Base-by-base conservation (phyloP, 768 basidiomycete genomes). In the Agaricus blazei region DNA sequence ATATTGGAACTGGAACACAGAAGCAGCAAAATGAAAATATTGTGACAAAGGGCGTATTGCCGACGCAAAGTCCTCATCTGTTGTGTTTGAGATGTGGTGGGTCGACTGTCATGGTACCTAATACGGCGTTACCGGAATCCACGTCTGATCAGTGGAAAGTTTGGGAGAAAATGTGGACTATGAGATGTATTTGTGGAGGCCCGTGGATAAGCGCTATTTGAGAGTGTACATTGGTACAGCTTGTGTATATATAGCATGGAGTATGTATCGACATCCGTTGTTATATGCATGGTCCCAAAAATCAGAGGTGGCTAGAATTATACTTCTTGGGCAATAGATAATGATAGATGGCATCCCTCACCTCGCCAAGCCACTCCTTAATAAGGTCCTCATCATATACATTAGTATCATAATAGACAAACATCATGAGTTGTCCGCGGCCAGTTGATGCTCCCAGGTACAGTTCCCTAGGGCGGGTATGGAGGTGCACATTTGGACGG, bases 121-220 rank as follows among this genome's bases (percentile, higher is more conserved):
- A 67, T 38, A 50, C 41, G 14, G 27, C 63, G 66, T 50, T 62
- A 45, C 43, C 48, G 58, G 48, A 61, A 67, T 24, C 64, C 68
- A 59, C 66, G n/a, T 70, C 67, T 44, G 58, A 58, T 27, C 76
- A 71, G 49, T 75, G 89, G 88, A 73, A 68, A 48, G 70, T 75
- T 19, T 92, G 87, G 86, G 83, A 86, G 67, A 81, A 70, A 59
- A 74, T 72, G 60, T 90, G 83, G 84, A 66, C 65, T 31, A 65
- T 62, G 24, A 75, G 75, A 26, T 92, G 89, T 66, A 73, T 90
- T 19, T 92, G 89, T 68, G 87, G 86, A 27, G 89, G 89, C 9
- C 62, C 67, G 9, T 91, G 88, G 89, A 29, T 44, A 31, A 37
- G 48, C 37, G 48, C 40, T 36, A 49, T 31, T 23, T 40, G n/a